A percentile compares a stretch with the other conserved stretches of the same genome.
Evolutionary conservation across 148 eudicot genomes (phyloP).

Genomic region (Amaranthus cruentus): DNA sequence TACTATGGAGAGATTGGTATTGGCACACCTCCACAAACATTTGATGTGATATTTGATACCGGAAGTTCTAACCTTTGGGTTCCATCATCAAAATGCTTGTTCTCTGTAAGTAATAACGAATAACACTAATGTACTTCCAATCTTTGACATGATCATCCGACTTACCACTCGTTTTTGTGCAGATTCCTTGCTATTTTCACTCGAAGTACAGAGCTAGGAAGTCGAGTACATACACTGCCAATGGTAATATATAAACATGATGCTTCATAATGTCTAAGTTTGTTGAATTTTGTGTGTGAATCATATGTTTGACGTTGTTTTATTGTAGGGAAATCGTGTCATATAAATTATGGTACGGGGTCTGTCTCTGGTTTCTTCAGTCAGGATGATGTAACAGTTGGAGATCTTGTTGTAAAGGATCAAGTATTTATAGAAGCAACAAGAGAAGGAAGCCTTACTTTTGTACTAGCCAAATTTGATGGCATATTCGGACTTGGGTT

Average conservation of each 20-base stretch:
- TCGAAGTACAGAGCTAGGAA: constrained; percentile 56
- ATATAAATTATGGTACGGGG: constrained; percentile 63
- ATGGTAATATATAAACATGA: constrained; percentile 35
- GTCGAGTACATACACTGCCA: constrained; percentile 56
- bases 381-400: constrained; percentile 66
- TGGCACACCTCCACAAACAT: constrained; percentile 83
- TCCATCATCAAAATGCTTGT: constrained; percentile 80
- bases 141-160: constrained; percentile 13
- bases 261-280: constrained; percentile 2
- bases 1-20: constrained; percentile 81
- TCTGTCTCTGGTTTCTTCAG: constrained; percentile 72
- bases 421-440: constrained; percentile 81
- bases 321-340: constrained; percentile 47
- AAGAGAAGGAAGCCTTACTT: constrained; percentile 60
- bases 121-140: background rate
- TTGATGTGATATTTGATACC: constrained; percentile 81
- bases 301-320: constrained; percentile 6
- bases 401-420: constrained; percentile 60
- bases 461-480: constrained; percentile 60
- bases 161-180: constrained; percentile 22
- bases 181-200: constrained; percentile 86
- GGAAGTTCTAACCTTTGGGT: constrained; percentile 96
- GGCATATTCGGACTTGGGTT: constrained; percentile 93
- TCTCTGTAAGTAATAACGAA: constrained; percentile 57
- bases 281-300: background rate